Conservation (phyloP, 495 filamentous ascomycete species). For the Lasiosphaeriaceae sp. region DNA sequence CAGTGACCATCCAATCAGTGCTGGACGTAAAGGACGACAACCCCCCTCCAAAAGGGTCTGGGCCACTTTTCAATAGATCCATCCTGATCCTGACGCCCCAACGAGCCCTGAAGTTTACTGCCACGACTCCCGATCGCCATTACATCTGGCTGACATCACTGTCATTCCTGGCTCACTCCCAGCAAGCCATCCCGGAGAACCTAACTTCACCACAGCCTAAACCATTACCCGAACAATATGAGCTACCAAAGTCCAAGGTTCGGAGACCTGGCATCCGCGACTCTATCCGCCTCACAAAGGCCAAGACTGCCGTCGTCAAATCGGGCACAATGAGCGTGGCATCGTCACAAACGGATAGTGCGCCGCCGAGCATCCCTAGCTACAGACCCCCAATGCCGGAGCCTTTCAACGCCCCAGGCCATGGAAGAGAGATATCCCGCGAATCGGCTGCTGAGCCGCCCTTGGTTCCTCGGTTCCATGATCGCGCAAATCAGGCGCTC, state of each 20-base stretch:
- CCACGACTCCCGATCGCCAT: conserved; percentile 75
- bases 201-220: conserved; percentile 55
- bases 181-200: conserved; percentile 66
- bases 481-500: conserved; percentile 36
- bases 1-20: conserved; percentile 93
- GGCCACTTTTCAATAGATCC: conserved; percentile 77
- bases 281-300: conserved; percentile 85
- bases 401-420: conserved; percentile 19
- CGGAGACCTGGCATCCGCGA: conserved; percentile 71
- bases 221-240: conserved; percentile 44
- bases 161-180: conserved; percentile 87
- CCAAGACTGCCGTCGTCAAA: conserved; percentile 54
- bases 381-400: conserved; percentile 25
- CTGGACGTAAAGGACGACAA: conserved; percentile 96
- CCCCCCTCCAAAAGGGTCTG: conserved; percentile 69
- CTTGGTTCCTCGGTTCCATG: conserved; percentile 70
- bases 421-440: conserved; percentile 38
- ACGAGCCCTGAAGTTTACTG: conserved; percentile 93
- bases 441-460: conserved; percentile 73
- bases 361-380: conserved; percentile 25
- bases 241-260: conserved; percentile 39
- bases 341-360: conserved; percentile 21
- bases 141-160: conserved; percentile 93
- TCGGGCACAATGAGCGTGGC: conserved; percentile 19
- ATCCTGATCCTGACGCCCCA: conserved; percentile 93